Percentiles rank a stretch among this genome's conserved stretches.
Conservation (phyloP, 768 basidiomycete species). For the Phallus indusiatus region DNA sequence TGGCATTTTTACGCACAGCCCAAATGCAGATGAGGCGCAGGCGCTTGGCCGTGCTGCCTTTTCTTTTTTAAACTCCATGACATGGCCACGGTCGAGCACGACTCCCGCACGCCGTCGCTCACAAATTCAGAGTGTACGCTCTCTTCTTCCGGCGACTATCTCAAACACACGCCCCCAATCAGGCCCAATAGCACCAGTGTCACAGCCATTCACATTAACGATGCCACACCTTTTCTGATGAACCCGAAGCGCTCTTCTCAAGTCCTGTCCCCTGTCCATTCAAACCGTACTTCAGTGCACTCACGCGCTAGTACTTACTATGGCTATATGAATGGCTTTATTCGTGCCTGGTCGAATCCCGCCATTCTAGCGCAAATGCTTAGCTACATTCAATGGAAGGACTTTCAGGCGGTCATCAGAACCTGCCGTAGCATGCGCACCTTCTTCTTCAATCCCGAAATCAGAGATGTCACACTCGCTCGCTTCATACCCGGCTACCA, state of each 20-base stretch:
- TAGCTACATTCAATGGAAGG: slow-evolving; percentile 24
- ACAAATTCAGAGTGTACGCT: slow-evolving; percentile 6
- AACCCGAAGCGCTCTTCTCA: neutral
- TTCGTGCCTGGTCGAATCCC: slow-evolving; percentile 23
- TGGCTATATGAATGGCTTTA: slow-evolving; percentile 8
- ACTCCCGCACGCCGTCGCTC: slow-evolving; percentile 8
- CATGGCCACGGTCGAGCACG: neutral
- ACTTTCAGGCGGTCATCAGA: slow-evolving; percentile 30
- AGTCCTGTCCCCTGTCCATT: neutral
- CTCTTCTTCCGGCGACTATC: slow-evolving; percentile 3
- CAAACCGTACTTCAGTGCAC: neutral
- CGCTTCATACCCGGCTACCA: slow-evolving; percentile 52
- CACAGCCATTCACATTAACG: neutral
- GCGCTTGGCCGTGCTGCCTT: neutral
- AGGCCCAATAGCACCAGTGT: neutral
- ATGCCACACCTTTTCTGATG: neutral
- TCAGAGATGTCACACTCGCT: slow-evolving; percentile 31
- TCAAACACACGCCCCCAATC: neutral
- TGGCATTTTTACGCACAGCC: neutral
- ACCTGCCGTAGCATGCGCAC: slow-evolving; percentile 27
- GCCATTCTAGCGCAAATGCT: slow-evolving; percentile 26
- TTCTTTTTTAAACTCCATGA: neutral
- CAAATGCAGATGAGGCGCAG: neutral
- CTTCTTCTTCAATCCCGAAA: slow-evolving; percentile 23
- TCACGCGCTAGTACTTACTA: neutral